Percentiles rank a stretch among this genome's conserved stretches.
Conservation (phyloP, 2,329 filamentous ascomycete species). For the Eutypella sp. region DNA sequence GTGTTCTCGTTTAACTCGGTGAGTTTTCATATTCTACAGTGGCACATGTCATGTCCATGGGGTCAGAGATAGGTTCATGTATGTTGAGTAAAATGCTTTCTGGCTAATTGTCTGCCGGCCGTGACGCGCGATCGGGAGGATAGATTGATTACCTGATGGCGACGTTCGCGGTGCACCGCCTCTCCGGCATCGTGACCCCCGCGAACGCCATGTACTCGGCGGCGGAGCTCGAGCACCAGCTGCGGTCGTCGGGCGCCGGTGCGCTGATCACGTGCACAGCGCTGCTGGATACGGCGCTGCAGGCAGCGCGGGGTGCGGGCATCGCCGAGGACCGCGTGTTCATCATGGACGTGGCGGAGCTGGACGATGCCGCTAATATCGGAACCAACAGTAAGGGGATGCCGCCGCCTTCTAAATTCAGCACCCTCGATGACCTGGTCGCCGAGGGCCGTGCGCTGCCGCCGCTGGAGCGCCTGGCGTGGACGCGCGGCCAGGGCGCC, state of each 20-base stretch:
- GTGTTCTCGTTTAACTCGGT: slow-evolving; percentile 68
- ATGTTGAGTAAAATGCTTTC: too few species aligned
- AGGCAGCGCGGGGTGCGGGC: slow-evolving; percentile 55
- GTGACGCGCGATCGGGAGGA: too few species aligned
- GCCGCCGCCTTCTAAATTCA: too few species aligned
- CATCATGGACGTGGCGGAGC: slow-evolving; percentile 46
- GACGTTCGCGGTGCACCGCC: slow-evolving; percentile 62
- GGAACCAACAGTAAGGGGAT: too few species aligned
- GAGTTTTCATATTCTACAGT: slow-evolving; percentile 4
- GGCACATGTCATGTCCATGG: too few species aligned
- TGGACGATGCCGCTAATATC: too few species aligned
- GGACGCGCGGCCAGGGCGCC: slow-evolving; percentile 54
- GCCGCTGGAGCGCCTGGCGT: slow-evolving; percentile 45
- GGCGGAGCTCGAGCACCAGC: slow-evolving; percentile 61
- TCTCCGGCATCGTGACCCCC: slow-evolving; percentile 62
- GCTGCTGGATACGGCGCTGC: slow-evolving; percentile 55
- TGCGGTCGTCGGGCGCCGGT: slow-evolving; percentile 59
- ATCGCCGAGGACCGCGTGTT: slow-evolving; percentile 61
- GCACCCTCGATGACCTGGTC: slow-evolving; percentile 60
- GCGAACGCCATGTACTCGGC: slow-evolving; percentile 67
- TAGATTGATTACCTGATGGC: slow-evolving; percentile 63
- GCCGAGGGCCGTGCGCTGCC: slow-evolving; percentile 48
- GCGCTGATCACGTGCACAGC: slow-evolving; percentile 65
- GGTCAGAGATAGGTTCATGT: too few species aligned
- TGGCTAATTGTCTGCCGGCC: too few species aligned